Conservation (phyloP, 495 filamentous ascomycete species). For the Lineolata rhizophorae region DNA sequence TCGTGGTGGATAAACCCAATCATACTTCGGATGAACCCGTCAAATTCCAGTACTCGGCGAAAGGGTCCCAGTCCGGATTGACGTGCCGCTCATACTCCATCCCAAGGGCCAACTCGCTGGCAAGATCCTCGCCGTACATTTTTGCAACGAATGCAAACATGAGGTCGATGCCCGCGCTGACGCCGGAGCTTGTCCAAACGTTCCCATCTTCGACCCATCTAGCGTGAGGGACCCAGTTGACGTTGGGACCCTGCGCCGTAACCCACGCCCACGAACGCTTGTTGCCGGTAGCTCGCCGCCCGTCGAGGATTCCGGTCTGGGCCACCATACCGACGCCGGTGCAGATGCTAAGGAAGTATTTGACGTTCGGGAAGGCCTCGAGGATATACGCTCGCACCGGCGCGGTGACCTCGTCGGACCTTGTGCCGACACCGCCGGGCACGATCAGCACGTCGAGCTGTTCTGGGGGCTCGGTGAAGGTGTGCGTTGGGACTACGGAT, state of each 20-base stretch:
- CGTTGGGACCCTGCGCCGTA: constrained; percentile 20
- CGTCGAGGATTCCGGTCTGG: constrained; percentile 33
- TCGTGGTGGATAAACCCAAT: no score
- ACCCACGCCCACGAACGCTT: constrained; percentile 23
- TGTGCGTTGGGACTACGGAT: constrained; percentile 37
- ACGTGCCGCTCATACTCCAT: constrained; percentile 19
- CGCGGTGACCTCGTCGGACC: constrained; percentile 16
- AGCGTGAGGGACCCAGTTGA: constrained; percentile 36
- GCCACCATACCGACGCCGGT: constrained; percentile 32
- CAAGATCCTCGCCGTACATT: constrained; percentile 21
- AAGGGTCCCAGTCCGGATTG: constrained; percentile 17
- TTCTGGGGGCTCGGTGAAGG: constrained; percentile 23
- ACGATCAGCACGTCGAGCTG: constrained; percentile 42
- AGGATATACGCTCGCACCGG: constrained; percentile 25
- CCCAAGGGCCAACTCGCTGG: constrained; percentile 8
- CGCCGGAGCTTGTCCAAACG: constrained; percentile 41
- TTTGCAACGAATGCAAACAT: constrained; percentile 28
- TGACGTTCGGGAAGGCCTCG: constrained; percentile 20
- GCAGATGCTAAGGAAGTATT: constrained; percentile 41
- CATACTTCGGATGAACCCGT: no score
- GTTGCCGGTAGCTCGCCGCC: constrained; percentile 33
- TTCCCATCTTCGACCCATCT: constrained; percentile 46
- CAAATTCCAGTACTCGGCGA: no score
- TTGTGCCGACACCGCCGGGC: constrained; percentile 35
- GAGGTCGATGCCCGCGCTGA: constrained; percentile 45